These are phyloP conservation scores for Adansonia gregorii DNA, from an alignment of 441 rosid genomes.

Conservation along the genomic window DNA sequence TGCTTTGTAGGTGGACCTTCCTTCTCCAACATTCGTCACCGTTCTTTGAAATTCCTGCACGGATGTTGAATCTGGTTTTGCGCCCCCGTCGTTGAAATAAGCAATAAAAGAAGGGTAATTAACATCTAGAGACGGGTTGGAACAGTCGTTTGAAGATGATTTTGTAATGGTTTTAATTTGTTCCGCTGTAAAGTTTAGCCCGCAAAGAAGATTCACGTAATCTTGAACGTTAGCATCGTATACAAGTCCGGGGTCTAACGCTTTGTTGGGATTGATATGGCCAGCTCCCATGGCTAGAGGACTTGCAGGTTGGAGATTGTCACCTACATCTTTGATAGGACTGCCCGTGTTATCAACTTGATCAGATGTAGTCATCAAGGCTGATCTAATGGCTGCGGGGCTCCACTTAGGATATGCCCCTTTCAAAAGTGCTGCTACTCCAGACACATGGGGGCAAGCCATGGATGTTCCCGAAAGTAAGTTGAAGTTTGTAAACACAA, in stretches of 20 bases:
- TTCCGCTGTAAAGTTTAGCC: conserved; percentile 40
- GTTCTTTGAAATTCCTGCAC: conserved; percentile 50
- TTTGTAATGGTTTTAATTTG: conserved; percentile 46
- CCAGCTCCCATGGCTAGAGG: conserved; percentile 57
- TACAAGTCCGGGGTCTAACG: conserved; percentile 50
- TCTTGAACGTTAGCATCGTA: conserved; percentile 43
- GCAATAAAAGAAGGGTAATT: conserved; percentile 52
- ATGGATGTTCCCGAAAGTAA: conserved; percentile 50
- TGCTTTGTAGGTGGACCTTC: conserved; percentile 38
- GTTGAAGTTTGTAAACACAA: conserved; percentile 35
- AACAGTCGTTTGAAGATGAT: conserved; percentile 45
- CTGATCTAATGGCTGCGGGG: conserved; percentile 53
- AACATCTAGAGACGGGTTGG: conserved; percentile 44
- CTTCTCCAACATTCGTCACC: conserved; percentile 47
- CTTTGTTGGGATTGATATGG: conserved; percentile 49
- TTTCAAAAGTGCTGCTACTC: conserved; percentile 45
- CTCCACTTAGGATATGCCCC: conserved; percentile 48
- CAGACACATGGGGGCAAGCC: conserved; percentile 50
- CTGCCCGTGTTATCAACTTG: conserved; percentile 33
- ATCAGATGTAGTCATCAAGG: conserved; percentile 51
- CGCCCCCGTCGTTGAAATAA: conserved; percentile 25
- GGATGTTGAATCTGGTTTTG: background rate
- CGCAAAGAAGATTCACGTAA: conserved; percentile 43
- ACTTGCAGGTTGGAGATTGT: conserved; percentile 30
- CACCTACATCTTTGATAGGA: conserved; percentile 36